These are phyloP conservation scores for Sporothrix brasiliensis DNA, from an alignment of 2,329 filamentous ascomycete species.

Conservation along the genomic window DNA sequence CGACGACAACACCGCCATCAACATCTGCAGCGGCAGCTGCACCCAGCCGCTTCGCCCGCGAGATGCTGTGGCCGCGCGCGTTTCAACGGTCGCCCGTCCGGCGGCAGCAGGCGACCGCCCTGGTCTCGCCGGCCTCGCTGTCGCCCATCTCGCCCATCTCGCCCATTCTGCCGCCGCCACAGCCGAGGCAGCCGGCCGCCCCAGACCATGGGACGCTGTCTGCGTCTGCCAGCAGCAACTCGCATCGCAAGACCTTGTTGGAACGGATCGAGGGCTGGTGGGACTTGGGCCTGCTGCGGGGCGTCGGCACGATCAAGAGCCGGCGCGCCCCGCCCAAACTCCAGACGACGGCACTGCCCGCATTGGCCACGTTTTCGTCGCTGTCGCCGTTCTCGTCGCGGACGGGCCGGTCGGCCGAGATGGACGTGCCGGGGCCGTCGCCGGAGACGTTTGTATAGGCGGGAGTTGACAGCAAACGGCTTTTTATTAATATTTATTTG, in stretches of 20 bases:
- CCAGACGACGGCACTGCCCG: neutral
- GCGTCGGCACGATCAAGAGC: slow-evolving; percentile 44
- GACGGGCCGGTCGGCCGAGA: neutral
- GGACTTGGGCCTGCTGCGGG: slow-evolving; percentile 52
- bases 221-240: too few species aligned
- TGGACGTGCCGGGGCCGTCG: neutral
- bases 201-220: too few species aligned
- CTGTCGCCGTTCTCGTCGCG: neutral
- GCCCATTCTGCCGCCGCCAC: slow-evolving; percentile 24
- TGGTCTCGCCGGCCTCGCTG: slow-evolving; percentile 5
- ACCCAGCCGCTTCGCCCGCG: slow-evolving; percentile 18
- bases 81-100: slow-evolving; percentile 33
- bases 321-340: slow-evolving; percentile 24
- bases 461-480: too few species aligned
- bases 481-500: neutral
- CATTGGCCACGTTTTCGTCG: too few species aligned
- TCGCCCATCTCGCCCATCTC: slow-evolving; percentile 19
- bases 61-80: slow-evolving; percentile 31
- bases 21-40: neutral
- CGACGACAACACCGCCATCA: neutral
- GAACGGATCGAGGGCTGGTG: slow-evolving; percentile 58
- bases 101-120: neutral
- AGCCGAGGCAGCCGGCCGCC: too few species aligned
- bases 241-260: slow-evolving; percentile 53
- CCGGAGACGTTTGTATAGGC: slow-evolving; percentile 24